phyloP scores from a whole-genome alignment of 192 early-diverging fungal species.

The Radiomyces spectabilis region DNA sequence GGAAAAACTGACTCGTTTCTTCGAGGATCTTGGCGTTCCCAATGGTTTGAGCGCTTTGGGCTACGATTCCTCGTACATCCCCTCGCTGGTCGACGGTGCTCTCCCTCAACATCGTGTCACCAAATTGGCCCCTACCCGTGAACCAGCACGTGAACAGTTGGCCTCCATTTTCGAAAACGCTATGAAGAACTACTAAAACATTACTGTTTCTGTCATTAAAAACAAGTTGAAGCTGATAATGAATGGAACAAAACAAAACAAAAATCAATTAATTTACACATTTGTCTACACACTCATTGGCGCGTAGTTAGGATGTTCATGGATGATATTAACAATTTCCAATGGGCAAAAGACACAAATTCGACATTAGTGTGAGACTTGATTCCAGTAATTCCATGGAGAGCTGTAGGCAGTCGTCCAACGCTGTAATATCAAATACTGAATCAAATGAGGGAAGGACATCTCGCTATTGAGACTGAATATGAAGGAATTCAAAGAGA shows the following conservation, averaged over 20 bases:
- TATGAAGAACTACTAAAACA: conserved; percentile 46
- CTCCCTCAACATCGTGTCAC: conserved; percentile 90
- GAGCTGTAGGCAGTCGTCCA: too few species aligned
- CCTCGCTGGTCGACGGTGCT: conserved; percentile 72
- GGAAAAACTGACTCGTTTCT: conserved; percentile 71
- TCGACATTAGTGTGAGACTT: too few species aligned
- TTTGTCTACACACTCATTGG: background rate
- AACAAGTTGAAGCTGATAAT: too few species aligned
- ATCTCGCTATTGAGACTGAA: too few species aligned
- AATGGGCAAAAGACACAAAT: background rate
- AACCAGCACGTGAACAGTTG: conserved; percentile 55
- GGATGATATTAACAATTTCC: background rate
- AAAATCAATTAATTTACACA: background rate
- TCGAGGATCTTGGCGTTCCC: conserved; percentile 72
- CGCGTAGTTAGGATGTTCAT: background rate
- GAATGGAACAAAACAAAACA: too few species aligned
- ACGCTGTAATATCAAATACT: too few species aligned
- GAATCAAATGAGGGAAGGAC: too few species aligned
- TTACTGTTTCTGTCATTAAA: too few species aligned
- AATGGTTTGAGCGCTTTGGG: conserved; percentile 76
- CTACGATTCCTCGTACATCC: conserved; percentile 59
- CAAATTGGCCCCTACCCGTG: conserved; percentile 71
- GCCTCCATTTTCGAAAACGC: conserved; percentile 57
- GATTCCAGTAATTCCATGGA: too few species aligned
- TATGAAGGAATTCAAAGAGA: too few species aligned